These are phyloP conservation scores for Talaromyces verruculosus DNA, from an alignment of 2,329 filamentous ascomycete species.

Conservation along the genomic window DNA sequence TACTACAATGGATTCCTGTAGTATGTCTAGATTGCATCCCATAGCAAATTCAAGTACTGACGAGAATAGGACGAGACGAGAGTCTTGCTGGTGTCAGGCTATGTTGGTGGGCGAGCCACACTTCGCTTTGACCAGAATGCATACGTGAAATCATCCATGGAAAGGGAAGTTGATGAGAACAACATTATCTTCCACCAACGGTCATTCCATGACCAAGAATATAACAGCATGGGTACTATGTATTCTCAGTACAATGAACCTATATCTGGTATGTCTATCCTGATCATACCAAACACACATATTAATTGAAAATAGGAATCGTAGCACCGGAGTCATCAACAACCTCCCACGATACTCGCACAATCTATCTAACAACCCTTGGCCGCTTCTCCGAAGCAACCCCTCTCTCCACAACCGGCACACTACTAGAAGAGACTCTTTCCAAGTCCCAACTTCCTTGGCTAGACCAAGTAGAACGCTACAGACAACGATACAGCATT, in stretches of 20 bases:
- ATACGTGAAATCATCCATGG: constrained; percentile 26
- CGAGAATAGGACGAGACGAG: constrained; percentile 27
- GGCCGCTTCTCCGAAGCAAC: constrained; percentile 29
- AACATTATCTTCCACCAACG: constrained; percentile 24
- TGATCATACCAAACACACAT: neutral
- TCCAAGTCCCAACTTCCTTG: constrained; percentile 26
- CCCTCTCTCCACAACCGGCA: constrained; percentile 14
- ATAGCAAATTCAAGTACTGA: neutral
- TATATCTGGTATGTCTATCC: constrained; percentile 33
- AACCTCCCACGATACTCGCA: constrained; percentile 22
- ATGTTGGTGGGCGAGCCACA: constrained; percentile 29
- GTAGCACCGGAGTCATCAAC: constrained; percentile 27
- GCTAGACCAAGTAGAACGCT: constrained; percentile 33
- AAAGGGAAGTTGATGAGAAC: neutral
- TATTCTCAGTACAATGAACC: constrained; percentile 32
- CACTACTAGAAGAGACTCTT: constrained; percentile 13
- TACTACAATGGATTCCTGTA: constrained; percentile 33
- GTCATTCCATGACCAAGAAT: constrained; percentile 26
- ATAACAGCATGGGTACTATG: constrained; percentile 15
- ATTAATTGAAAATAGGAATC: constrained; percentile 25
- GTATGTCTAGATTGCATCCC: constrained; percentile 27
- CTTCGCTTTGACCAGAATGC: constrained; percentile 23
- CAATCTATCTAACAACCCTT: constrained; percentile 34
- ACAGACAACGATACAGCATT: constrained; percentile 49
- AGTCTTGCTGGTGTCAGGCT: constrained; percentile 29